Evolutionary conservation across 345 rosid genomes (phyloP).

Genomic region (Turritis glabra): DNA sequence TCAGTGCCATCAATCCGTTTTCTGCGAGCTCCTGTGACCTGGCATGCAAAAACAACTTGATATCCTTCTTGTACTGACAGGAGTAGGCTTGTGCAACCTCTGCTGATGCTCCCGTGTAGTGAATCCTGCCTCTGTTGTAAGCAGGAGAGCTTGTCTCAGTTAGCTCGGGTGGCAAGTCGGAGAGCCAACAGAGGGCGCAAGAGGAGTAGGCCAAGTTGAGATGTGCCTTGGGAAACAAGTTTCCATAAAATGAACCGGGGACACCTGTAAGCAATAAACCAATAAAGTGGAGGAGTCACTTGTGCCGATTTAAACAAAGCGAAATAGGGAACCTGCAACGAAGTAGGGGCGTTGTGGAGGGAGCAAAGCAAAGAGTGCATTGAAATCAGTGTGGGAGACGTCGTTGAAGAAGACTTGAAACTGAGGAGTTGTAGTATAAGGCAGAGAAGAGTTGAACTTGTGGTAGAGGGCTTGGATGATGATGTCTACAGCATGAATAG

Average conservation of each 20-base stretch:
- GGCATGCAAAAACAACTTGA: constrained; percentile 41
- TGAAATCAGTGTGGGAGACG: constrained; percentile 47
- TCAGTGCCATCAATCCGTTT: constrained; percentile 43
- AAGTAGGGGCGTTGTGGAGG: constrained; percentile 34
- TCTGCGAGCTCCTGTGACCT: constrained; percentile 44
- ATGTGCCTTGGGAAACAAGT: constrained; percentile 39
- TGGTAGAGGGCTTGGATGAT: constrained; percentile 35
- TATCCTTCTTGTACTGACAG: constrained; percentile 39
- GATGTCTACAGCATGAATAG: constrained; percentile 42
- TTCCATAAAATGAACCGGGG: constrained; percentile 47
- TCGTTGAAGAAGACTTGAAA: constrained; percentile 56
- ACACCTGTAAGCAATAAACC: constrained; percentile 27
- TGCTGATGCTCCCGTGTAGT: constrained; percentile 33
- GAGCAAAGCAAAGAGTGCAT: constrained; percentile 48
- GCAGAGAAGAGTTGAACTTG: constrained; percentile 9
- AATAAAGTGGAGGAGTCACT: not conserved
- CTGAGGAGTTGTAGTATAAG: constrained; percentile 13
- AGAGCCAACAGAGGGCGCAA: constrained; percentile 45
- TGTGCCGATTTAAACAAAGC: not conserved
- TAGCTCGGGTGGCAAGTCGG: constrained; percentile 38
- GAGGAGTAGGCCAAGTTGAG: constrained; percentile 42
- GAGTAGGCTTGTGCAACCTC: constrained; percentile 43
- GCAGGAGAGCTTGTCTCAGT: constrained; percentile 34
- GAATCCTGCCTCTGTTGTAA: constrained; percentile 50
- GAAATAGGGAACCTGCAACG: constrained; percentile 20